These are phyloP conservation scores for Clathrus columnatus DNA, from an alignment of 768 basidiomycete genomes.

Conservation along the genomic window DNA sequence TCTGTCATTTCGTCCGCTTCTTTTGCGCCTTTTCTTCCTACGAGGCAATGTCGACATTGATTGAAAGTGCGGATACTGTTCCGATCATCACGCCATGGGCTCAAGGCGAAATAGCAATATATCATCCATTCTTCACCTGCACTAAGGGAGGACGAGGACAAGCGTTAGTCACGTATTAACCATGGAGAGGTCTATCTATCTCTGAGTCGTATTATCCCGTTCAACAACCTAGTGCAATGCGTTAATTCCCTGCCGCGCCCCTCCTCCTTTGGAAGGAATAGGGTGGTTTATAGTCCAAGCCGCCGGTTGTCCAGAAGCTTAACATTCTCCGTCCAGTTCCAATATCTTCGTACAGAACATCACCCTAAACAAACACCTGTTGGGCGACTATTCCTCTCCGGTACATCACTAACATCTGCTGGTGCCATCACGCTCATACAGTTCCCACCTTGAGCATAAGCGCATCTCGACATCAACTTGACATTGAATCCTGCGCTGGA, in stretches of 20 bases:
- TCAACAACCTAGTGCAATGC: conserved; percentile 52
- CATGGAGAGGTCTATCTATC: background rate
- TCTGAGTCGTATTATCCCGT: conserved; percentile 5
- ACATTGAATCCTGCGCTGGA: conserved; percentile 69
- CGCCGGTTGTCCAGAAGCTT: background rate
- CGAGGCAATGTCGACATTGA: background rate
- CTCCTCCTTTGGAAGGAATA: conserved; percentile 88
- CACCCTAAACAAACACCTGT: conserved; percentile 84
- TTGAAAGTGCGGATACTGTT: conserved; percentile 22
- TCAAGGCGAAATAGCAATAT: conserved; percentile 41
- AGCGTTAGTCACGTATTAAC: background rate
- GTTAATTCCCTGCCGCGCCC: conserved; percentile 89
- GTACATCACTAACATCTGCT: conserved; percentile 66
- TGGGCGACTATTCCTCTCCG: conserved; percentile 86
- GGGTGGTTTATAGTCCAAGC: conserved; percentile 20
- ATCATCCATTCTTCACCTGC: conserved; percentile 26
- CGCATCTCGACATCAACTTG: conserved; percentile 84
- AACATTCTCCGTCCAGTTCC: conserved; percentile 41
- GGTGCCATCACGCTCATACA: conserved; percentile 95
- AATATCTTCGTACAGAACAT: conserved; percentile 88
- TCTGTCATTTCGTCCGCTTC: background rate
- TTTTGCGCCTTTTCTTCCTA: background rate
- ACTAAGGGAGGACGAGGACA: background rate
- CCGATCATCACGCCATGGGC: conserved; percentile 57
- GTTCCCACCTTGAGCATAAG: conserved; percentile 84